phyloP scores from a whole-genome alignment of 202 grass and related monocot genomes.

The Schoenoplectus triqueter region DNA sequence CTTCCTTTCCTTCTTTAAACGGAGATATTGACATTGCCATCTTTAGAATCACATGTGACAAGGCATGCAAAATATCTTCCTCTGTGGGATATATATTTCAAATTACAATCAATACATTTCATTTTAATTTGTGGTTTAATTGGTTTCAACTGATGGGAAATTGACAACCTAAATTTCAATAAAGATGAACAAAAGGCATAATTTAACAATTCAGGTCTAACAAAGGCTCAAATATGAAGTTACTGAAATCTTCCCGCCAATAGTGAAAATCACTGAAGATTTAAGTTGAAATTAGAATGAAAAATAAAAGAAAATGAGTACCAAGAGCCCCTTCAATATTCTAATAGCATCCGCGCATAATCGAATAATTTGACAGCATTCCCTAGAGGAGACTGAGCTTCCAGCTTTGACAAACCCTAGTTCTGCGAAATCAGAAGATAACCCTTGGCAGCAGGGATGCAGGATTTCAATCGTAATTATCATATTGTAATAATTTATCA shows the following conservation, averaged over 20 bases:
- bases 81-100: constrained; percentile 42
- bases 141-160: not conserved
- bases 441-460: constrained; percentile 4
- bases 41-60: constrained; percentile 63
- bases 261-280: not conserved
- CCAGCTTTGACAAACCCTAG: constrained; percentile 53
- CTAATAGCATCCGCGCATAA: constrained; percentile 48
- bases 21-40: constrained; percentile 42
- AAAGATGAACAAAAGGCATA: not conserved
- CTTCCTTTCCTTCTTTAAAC: constrained; percentile 53
- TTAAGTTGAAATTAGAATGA: not conserved
- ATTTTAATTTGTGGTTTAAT: not conserved
- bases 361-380: constrained; percentile 55
- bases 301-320: not conserved
- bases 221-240: not conserved
- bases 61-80: constrained; percentile 47
- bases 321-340: constrained; percentile 53
- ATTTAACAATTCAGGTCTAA: constrained; percentile 3
- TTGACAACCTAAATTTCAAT: not conserved
- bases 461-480: too few species aligned
- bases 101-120: constrained; percentile 16
- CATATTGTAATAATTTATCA: too few species aligned
- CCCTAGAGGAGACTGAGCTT: constrained; percentile 50
- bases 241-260: not conserved
- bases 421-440: constrained; percentile 25